phyloP scores from a whole-genome alignment of 2,329 filamentous ascomycete species.

The Epicoccum nigrum region DNA sequence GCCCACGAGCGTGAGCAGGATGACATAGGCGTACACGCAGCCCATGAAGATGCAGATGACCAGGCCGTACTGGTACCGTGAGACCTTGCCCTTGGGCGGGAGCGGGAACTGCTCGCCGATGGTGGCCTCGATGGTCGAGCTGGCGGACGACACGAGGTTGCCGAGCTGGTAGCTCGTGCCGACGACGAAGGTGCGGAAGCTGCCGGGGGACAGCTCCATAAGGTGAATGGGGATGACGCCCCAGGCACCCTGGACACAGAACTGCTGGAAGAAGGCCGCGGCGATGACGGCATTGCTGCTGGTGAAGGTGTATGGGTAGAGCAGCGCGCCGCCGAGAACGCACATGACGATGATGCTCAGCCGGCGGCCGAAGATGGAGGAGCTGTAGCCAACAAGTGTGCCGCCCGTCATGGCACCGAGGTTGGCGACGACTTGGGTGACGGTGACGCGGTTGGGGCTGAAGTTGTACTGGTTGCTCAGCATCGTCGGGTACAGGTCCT shows the following conservation, averaged over 20 bases:
- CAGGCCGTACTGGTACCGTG: conserved; percentile 68
- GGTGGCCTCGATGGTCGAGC: conserved; percentile 76
- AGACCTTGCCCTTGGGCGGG: conserved; percentile 52
- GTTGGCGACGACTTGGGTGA: conserved; percentile 58
- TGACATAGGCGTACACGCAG: conserved; percentile 72
- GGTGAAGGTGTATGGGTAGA: conserved; percentile 84
- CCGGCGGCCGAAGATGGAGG: conserved; percentile 55
- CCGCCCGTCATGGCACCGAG: conserved; percentile 57
- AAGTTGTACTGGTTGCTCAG: conserved; percentile 64
- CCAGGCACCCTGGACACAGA: conserved; percentile 54
- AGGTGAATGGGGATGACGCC: conserved; percentile 67
- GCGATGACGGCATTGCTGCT: conserved; percentile 70
- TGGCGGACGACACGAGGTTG: conserved; percentile 73
- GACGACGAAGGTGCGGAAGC: conserved; percentile 75
- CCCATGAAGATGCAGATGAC: conserved; percentile 94
- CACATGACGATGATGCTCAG: conserved; percentile 57
- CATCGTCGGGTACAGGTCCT: conserved; percentile 69
- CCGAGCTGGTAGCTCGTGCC: conserved; percentile 79
- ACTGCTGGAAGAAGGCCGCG: conserved; percentile 77
- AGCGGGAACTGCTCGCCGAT: conserved; percentile 78
- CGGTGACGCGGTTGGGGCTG: conserved; percentile 54
- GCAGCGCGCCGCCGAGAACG: conserved; percentile 72
- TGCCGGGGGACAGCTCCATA: conserved; percentile 75
- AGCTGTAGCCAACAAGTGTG: conserved; percentile 54
- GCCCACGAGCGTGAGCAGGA: conserved; percentile 68